Conservation (phyloP, 768 basidiomycete species). For the Amanita inopinata region DNA sequence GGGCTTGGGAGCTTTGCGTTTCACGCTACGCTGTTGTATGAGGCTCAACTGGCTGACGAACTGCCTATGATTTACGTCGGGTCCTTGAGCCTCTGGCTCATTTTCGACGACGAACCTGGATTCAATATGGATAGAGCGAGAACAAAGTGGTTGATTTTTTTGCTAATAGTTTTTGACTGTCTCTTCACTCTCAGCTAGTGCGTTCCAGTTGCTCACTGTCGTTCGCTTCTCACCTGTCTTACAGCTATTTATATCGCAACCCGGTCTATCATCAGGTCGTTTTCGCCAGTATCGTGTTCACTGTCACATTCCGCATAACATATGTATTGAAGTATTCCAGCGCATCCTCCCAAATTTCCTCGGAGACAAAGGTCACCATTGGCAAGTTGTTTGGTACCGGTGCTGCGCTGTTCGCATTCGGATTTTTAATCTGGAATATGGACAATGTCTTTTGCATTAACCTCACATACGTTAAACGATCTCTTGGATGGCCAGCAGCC, state of each 20-base stretch:
- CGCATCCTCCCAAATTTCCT: conserved; percentile 29
- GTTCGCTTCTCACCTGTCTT: not conserved
- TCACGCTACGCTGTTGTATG: conserved; percentile 66
- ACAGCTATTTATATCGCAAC: conserved; percentile 57
- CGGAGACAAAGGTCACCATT: conserved; percentile 30
- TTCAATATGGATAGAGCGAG: conserved; percentile 29
- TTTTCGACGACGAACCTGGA: conserved; percentile 49
- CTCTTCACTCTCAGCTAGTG: conserved; percentile 71
- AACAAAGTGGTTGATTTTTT: conserved; percentile 29
- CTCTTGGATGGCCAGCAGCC: conserved; percentile 53
- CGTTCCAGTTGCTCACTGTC: conserved; percentile 19
- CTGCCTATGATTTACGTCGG: conserved; percentile 75
- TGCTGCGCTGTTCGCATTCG: conserved; percentile 44
- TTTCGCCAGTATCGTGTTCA: conserved; percentile 51
- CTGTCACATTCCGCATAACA: conserved; percentile 34
- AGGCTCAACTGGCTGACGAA: conserved; percentile 76
- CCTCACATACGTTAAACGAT: conserved; percentile 45
- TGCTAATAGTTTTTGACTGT: conserved; percentile 38
- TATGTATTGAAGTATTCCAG: conserved; percentile 43
- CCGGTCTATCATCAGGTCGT: conserved; percentile 75
- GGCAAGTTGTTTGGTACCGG: conserved; percentile 42
- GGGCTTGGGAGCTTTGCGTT: conserved; percentile 75
- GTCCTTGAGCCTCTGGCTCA: conserved; percentile 47
- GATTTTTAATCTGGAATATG: conserved; percentile 71
- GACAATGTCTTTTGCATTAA: conserved; percentile 67